Evolutionary conservation across 768 basidiomycete species (phyloP), one percentile per base, ranked within the genome.

Genomic region (Leccinum olivaceopallidum): DNA sequence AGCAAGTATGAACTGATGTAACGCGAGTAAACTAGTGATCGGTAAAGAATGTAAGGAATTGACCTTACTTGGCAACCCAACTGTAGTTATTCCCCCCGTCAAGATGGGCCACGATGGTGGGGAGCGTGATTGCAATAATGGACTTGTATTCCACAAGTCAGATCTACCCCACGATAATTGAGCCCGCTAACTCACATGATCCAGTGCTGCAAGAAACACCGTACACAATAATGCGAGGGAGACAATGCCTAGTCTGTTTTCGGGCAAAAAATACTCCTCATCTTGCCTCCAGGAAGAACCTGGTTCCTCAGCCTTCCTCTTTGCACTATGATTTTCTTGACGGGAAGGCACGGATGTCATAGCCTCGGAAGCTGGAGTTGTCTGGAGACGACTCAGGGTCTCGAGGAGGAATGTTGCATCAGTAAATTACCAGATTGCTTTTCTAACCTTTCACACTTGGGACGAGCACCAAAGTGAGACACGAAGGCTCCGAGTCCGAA

Each of bases 81-180:
- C 85, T 85, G 62, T 90, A 90, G 42, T 80, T 76, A 9, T 71
- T 79, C 2, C 84, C 86, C 12, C 85, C 88, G n/a, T 83, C 82
- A 0, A 90, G 78, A 32, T 87, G 71, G 7, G 67, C 73, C 22
- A 88, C 85, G 52, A 91, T 90, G 1, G 86, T 89, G 2, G 89
- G 88, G 20, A 90, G 73, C 8, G 89, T 87, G 9, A 87, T 89
- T 8, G 87, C 81, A 28, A 89, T 82, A 57, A 85, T 85, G 13
- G 83, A 84, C 83, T 85, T 55, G 14, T 28, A 22, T 37, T 28
- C 65, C 59, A 34, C 30, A 51, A 42, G 30, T 52, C 24, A n/a
- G 44, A 16, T 20, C 32, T 36, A 32, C 22, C n/a, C 14, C 44
- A 20, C 36, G 39, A 22, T 28, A 32, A 39, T 13, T 18, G 1